Evolutionary conservation across 768 basidiomycete species (phyloP), one percentile per base, ranked within the genome.

Genomic region (Boletus huronensis): DNA sequence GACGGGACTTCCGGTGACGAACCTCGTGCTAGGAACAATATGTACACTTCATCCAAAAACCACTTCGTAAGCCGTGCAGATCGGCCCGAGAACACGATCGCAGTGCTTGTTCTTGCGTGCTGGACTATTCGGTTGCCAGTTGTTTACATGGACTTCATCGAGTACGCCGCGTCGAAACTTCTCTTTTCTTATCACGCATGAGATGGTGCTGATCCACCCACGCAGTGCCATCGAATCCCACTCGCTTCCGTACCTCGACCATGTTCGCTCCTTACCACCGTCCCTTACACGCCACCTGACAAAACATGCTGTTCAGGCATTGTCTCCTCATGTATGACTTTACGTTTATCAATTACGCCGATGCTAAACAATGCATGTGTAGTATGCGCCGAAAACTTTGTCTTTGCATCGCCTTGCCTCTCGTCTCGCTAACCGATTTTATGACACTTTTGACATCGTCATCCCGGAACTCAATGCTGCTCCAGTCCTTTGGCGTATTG

Each of bases 71-170:
- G 63, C 31, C 54, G 53, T 39, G 75, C 70, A 44, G 76, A 78
- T 52, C 66, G 65, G 10, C 76, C 79, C 1, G 74, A 72, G 26
- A 78, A 77, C 48, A 83, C 76, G 28, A 73, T 97, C 29, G 82
- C 85, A 3, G 77, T 93, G 39, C 74, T 96, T 5, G 74, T 88
- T 17, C 67, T 93, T 5, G 88, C 81, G 3, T 88, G 87, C 59
- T 93, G 90, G 90, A 84, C 81, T 21, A 64, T 95, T 67, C 79
- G 93, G 19, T 68, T 93, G 35, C 92, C 93, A 0, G 74, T 89
- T 11, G 73, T 88, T 61, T 88, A 85, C 62, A 79, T 78, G 62
- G 93, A 97, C 64, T 79, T 96, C 47, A 77, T 84, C 41, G 76
- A 75, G 93, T 89, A 63, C 58, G 85, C 66, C 48, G 32, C 14